These are phyloP conservation scores for Pelargonium fulgidum DNA, from an alignment of 441 rosid species.

Conservation along the genomic window DNA sequence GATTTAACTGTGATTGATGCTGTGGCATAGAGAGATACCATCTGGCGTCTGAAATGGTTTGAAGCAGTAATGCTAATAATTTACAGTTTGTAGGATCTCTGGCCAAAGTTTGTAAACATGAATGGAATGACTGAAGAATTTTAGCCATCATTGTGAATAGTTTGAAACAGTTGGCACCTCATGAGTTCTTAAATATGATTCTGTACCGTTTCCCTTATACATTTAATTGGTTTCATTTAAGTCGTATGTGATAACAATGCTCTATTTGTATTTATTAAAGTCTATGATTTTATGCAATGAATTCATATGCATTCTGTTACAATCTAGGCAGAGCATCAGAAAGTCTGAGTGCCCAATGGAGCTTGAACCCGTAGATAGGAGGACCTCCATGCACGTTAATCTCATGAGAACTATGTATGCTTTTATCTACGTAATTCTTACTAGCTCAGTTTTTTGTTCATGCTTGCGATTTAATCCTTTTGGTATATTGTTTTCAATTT, in stretches of 20 bases:
- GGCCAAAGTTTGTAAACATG: no score
- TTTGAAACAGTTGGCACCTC: not conserved
- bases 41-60: no score
- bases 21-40: no score
- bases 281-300: not conserved
- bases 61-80: no score
- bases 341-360: conserved; percentile 94
- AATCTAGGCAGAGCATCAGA: conserved; percentile 64
- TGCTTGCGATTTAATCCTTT: not conserved
- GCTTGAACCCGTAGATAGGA: conserved; percentile 80
- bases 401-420: conserved; percentile 75
- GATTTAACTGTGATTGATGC: no score
- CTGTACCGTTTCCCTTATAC: not conserved
- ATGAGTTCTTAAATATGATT: not conserved
- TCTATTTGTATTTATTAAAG: no score
- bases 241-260: no score
- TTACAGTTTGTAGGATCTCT: not conserved
- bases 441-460: not conserved
- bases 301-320: not conserved
- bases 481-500: not conserved
- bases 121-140: no score
- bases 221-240: not conserved
- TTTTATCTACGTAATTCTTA: not conserved
- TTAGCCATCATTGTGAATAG: not conserved
- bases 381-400: conserved; percentile 76